These are phyloP conservation scores for sunflower (Helianthus annuus) DNA, from an alignment of 129 eudicot species.

Conservation along the genomic window DNA sequence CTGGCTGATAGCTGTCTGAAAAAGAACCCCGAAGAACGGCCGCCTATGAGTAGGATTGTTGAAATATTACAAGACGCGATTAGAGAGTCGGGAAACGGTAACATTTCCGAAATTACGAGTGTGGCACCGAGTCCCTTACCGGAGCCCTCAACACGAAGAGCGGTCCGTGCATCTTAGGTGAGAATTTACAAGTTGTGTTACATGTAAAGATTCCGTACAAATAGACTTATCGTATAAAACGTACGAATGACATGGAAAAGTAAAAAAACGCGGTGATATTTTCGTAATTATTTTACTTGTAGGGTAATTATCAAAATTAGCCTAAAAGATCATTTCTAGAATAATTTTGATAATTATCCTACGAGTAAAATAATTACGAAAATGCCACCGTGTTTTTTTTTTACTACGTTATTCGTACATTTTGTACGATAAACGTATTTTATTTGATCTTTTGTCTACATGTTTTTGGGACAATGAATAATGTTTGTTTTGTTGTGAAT, in stretches of 20 bases:
- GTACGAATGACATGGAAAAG: too few relatives aligned
- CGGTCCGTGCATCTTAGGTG: slow-evolving; percentile 30
- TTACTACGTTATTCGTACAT: too few relatives aligned
- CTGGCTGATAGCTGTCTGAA: slow-evolving; percentile 63
- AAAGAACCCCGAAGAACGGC: slow-evolving; percentile 63
- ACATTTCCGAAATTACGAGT: slow-evolving; percentile 13
- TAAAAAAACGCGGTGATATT: too few relatives aligned
- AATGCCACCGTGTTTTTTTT: too few relatives aligned
- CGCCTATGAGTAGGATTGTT: slow-evolving; percentile 58
- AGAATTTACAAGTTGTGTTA: neutral
- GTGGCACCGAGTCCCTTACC: slow-evolving; percentile 1
- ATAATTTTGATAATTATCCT: too few relatives aligned
- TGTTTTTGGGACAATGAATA: neutral
- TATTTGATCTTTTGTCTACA: neutral
- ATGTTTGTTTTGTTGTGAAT: neutral
- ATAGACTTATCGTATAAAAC: too few relatives aligned
- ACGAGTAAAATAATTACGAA: too few relatives aligned
- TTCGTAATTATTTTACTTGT: too few relatives aligned
- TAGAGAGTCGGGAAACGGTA: slow-evolving; percentile 44
- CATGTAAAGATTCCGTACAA: neutral
- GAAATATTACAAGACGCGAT: slow-evolving; percentile 55
- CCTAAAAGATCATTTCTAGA: too few relatives aligned
- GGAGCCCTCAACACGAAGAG: slow-evolving; percentile 33
- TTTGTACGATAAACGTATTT: too few relatives aligned
- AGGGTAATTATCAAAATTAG: too few relatives aligned